Conservation (phyloP, 768 basidiomycete species). For the Suillus placidus region DNA sequence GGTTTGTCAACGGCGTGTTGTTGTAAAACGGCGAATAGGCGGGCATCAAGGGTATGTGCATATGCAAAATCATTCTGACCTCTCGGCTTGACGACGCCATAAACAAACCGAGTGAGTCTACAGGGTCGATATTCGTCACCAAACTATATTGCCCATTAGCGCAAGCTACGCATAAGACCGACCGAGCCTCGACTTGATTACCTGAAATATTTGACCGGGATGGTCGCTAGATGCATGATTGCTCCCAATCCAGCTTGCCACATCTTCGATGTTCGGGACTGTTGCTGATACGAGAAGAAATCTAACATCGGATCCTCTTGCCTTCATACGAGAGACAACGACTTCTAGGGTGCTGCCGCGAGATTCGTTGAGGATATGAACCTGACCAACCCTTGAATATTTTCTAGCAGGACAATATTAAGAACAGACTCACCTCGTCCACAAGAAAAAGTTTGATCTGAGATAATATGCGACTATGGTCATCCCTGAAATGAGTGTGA, state of each 20-base stretch:
- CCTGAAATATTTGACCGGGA: conserved; percentile 72
- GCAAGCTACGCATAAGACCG: neutral
- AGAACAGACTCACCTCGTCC: conserved; percentile 66
- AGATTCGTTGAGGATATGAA: conserved; percentile 89
- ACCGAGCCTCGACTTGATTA: conserved; percentile 27
- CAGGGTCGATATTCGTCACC: conserved; percentile 93
- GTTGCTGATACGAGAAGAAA: conserved; percentile 94
- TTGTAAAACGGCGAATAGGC: conserved; percentile 72
- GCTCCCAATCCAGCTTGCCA: conserved; percentile 84
- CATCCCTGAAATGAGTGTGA: conserved; percentile 45
- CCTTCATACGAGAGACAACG: conserved; percentile 91
- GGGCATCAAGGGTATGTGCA: conserved; percentile 67
- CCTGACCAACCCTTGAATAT: conserved; percentile 44
- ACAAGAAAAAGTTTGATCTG: conserved; percentile 82
- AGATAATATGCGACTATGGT: conserved; percentile 66
- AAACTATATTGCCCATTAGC: conserved; percentile 55
- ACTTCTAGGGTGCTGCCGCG: conserved; percentile 95
- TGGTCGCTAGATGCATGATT: conserved; percentile 26
- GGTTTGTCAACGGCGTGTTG: conserved; percentile 80
- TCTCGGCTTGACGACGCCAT: conserved; percentile 64
- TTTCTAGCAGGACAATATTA: neutral
- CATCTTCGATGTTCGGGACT: conserved; percentile 89
- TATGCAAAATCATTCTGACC: conserved; percentile 82
- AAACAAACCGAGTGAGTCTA: conserved; percentile 70
- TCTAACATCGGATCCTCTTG: conserved; percentile 66